Conservation (phyloP, 2,329 filamentous ascomycete species). For the Penicillium glabrum region DNA sequence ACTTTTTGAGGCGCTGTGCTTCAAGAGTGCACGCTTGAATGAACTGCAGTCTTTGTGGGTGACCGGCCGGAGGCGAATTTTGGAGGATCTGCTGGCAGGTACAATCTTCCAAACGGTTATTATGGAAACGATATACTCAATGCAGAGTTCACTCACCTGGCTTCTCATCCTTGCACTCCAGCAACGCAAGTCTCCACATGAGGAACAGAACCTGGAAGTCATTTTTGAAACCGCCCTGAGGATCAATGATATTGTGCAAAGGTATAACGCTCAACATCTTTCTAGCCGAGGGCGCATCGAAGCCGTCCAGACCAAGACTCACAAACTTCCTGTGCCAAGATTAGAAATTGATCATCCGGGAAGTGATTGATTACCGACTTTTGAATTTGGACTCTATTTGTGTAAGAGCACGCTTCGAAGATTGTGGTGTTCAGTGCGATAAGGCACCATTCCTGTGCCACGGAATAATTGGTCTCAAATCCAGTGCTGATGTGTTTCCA, state of each 20-base stretch:
- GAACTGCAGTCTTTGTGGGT: not conserved
- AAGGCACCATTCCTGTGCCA: slow-evolving; percentile 69
- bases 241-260: not conserved
- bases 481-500: slow-evolving; percentile 75
- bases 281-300: not conserved
- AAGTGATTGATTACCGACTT: slow-evolving; percentile 48
- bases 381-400: slow-evolving; percentile 67
- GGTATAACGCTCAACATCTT: not conserved
- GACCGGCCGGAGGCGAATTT: not conserved
- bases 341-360: not conserved
- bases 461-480: slow-evolving; percentile 48
- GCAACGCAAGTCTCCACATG: not conserved
- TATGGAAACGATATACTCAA: not conserved
- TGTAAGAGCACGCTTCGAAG: slow-evolving; percentile 64
- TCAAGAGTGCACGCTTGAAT: not conserved
- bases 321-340: slow-evolving; percentile 65
- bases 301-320: slow-evolving; percentile 58
- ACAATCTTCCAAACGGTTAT: not conserved
- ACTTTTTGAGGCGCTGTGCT: not conserved
- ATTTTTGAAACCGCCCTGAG: not conserved
- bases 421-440: slow-evolving; percentile 62
- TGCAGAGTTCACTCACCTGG: not conserved
- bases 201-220: not conserved
- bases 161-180: not conserved
- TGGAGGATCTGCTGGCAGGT: not conserved